phyloP scores from a whole-genome alignment of 768 basidiomycete species.

The Termitomyces sp. region DNA sequence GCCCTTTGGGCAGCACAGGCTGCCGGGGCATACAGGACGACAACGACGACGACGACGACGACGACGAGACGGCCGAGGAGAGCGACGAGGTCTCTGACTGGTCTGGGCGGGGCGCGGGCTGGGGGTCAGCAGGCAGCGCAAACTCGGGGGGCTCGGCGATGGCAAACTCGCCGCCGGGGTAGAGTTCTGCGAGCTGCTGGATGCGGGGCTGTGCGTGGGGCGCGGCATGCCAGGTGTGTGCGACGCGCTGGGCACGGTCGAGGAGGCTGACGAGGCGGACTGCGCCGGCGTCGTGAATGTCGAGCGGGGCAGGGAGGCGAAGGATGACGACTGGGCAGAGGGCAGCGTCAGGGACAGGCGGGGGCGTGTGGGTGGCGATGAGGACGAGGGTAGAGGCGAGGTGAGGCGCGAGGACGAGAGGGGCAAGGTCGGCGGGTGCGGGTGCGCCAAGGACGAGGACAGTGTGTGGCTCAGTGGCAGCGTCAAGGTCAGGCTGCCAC shows the following conservation, averaged over 20 bases:
- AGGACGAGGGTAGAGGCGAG: conserved; percentile 32
- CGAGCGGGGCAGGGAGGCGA: conserved; percentile 26
- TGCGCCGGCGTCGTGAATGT: conserved; percentile 29
- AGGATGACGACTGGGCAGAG: conserved; percentile 26
- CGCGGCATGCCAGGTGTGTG: conserved; percentile 19
- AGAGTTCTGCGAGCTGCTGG: conserved; percentile 28
- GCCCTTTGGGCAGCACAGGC: neutral
- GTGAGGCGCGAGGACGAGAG: conserved; percentile 27
- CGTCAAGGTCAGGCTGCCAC: conserved; percentile 11
- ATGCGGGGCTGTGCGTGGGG: conserved; percentile 14
- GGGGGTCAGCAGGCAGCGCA: neutral
- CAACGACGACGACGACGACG: neutral
- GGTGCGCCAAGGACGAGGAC: conserved; percentile 38
- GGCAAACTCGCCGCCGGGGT: conserved; percentile 27
- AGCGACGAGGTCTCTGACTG: neutral
- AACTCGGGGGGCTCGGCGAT: conserved; percentile 19
- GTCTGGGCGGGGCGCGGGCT: neutral
- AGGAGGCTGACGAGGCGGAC: conserved; percentile 34
- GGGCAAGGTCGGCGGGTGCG: conserved; percentile 24
- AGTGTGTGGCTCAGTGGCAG: conserved; percentile 15
- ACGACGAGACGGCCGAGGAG: neutral
- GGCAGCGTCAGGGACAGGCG: conserved; percentile 17
- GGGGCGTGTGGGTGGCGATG: conserved; percentile 34
- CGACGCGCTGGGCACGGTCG: conserved; percentile 34
- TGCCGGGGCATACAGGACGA: neutral